These are phyloP conservation scores for Talaromyces sp. DNA, from an alignment of 2,329 filamentous ascomycete genomes.

Conservation along the genomic window DNA sequence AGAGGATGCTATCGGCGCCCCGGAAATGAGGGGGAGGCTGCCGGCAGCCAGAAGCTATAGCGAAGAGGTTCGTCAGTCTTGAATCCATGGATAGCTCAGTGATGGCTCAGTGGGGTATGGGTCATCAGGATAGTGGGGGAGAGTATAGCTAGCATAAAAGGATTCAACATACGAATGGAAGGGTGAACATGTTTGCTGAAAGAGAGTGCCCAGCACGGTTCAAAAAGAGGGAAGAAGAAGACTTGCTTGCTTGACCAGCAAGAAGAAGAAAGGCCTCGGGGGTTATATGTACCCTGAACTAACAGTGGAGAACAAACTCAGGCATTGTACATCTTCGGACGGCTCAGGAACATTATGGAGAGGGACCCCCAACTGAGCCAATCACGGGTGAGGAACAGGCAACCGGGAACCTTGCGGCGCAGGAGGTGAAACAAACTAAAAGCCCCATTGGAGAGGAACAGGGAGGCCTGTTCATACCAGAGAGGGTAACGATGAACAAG, in stretches of 20 bases:
- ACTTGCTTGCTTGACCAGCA: slow-evolving; percentile 17
- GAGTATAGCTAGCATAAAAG: background rate
- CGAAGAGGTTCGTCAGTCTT: slow-evolving; percentile 1
- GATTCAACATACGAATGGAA: slow-evolving; percentile 13
- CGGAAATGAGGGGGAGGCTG: slow-evolving; percentile 34
- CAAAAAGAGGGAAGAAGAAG: slow-evolving; percentile 17
- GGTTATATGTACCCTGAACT: slow-evolving; percentile 16
- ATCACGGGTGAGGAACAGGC: no score
- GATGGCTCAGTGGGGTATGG: no score
- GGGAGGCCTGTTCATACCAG: slow-evolving; percentile 5
- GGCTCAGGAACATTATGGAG: slow-evolving; percentile 4
- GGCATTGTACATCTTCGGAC: no score
- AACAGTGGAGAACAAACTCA: slow-evolving; percentile 9
- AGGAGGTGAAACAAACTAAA: slow-evolving; percentile 22
- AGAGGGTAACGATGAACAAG: slow-evolving; percentile 13
- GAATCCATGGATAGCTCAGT: no score
- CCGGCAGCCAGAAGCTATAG: slow-evolving; percentile 32
- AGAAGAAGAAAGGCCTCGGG: background rate
- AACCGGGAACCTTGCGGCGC: slow-evolving; percentile 15
- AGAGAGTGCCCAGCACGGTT: slow-evolving; percentile 24
- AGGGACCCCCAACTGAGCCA: slow-evolving; percentile 7
- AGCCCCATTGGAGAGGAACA: background rate
- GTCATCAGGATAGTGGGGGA: no score
- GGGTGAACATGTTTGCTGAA: slow-evolving; percentile 20
- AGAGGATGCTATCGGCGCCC: slow-evolving; percentile 29